A percentile compares a stretch with the other conserved stretches of the same genome.
These are phyloP conservation scores for Fusarium vanettenii DNA, from an alignment of 2,329 filamentous ascomycete species.

Conservation along the genomic window DNA sequence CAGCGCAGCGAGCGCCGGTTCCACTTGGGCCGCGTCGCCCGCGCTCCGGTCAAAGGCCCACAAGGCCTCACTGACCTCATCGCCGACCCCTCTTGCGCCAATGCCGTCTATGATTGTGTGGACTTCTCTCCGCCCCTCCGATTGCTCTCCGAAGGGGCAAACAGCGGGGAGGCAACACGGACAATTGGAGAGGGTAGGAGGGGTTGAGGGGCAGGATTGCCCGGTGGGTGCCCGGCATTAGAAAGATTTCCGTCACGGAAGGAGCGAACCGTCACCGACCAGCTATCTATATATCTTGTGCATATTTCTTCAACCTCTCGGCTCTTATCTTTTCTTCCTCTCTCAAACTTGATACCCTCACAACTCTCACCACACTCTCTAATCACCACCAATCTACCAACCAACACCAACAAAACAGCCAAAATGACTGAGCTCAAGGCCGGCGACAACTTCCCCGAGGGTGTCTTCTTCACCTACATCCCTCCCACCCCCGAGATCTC, in stretches of 20 bases:
- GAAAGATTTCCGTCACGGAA: conserved; percentile 8
- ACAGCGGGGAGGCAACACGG: conserved; percentile 10
- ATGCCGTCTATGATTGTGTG: conserved; percentile 27
- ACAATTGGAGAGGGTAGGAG: conserved; percentile 1
- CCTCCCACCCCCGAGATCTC: conserved; percentile 77
- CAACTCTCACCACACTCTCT: conserved; percentile 4
- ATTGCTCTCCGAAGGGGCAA: conserved; percentile 36
- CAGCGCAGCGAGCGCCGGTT: conserved; percentile 18
- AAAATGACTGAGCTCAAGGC: conserved; percentile 75
- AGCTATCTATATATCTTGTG: conserved; percentile 21
- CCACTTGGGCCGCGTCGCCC: conserved; percentile 37
- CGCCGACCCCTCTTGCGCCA: conserved; percentile 33
- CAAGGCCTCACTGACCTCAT: conserved; percentile 43
- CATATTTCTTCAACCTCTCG: conserved; percentile 10
- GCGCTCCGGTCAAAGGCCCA: conserved; percentile 34
- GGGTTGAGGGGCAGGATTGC: neutral
- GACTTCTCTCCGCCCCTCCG: conserved; percentile 38
- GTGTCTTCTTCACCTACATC: conserved; percentile 86
- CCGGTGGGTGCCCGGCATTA: conserved; percentile 7
- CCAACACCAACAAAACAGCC: conserved; percentile 8
- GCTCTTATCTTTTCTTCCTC: conserved; percentile 3
- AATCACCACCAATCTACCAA: neutral
- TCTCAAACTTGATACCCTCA: conserved; percentile 8
- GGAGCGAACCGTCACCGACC: conserved; percentile 6
- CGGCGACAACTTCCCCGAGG: conserved; percentile 86